Evolutionary conservation across 148 eudicot genomes (phyloP).

Genomic region (Rhododendron molle): DNA sequence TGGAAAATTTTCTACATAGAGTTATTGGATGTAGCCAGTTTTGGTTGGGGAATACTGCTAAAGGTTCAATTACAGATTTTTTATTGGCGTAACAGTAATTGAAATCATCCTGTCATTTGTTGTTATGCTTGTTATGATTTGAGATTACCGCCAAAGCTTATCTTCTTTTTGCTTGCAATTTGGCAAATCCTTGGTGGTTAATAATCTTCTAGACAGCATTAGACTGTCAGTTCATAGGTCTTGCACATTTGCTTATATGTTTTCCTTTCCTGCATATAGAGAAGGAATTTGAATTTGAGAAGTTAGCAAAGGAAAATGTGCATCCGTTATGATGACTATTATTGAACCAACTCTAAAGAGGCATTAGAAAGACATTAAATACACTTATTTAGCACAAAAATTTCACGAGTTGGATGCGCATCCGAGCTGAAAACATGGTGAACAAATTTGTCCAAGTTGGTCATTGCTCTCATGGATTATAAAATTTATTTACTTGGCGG

Average conservation of each 20-base stretch:
- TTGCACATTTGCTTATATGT: background rate
- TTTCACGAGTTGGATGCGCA: background rate
- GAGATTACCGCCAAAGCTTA: background rate
- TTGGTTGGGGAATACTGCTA: background rate
- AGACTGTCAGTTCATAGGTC: background rate
- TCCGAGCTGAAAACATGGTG: background rate
- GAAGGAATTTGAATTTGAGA: background rate
- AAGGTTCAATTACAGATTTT: background rate
- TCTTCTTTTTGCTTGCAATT: background rate
- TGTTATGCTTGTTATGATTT: background rate
- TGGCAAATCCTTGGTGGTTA: background rate
- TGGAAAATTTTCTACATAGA: background rate
- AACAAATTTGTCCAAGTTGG: background rate
- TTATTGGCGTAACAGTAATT: background rate
- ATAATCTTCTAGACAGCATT: conserved; percentile 3
- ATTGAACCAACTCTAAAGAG: background rate
- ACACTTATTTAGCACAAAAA: background rate
- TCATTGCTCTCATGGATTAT: background rate
- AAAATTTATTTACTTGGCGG: background rate
- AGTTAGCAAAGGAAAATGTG: background rate
- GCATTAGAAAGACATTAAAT: background rate
- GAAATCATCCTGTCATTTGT: background rate
- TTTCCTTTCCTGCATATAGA: background rate
- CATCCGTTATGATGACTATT: background rate
- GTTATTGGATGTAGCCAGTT: background rate